Percentiles rank a stretch among this genome's conserved stretches.
These are phyloP conservation scores for Phallus indusiatus DNA, from an alignment of 768 basidiomycete genomes.

Conservation along the genomic window DNA sequence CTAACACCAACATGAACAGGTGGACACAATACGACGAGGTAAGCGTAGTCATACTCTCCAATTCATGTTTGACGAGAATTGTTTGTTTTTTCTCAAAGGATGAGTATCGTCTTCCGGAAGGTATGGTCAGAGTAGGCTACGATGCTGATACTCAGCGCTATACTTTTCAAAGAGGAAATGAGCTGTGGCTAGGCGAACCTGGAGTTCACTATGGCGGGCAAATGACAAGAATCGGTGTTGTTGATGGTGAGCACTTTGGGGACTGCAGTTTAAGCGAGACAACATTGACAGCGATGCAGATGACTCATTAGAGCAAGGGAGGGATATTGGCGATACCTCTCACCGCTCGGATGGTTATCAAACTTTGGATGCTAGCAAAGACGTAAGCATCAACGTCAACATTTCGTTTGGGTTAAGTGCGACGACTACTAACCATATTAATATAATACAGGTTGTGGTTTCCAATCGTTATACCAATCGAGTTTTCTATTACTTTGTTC, in stretches of 20 bases:
- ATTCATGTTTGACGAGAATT: background rate
- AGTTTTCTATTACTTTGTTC: constrained; percentile 10
- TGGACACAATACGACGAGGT: constrained; percentile 11
- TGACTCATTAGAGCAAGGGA: background rate
- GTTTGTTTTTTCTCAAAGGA: constrained; percentile 24
- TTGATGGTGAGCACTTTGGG: constrained; percentile 20
- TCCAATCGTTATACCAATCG: constrained; percentile 5
- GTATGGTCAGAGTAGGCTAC: constrained; percentile 60
- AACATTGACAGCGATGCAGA: background rate
- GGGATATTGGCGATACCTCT: background rate
- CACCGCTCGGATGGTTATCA: constrained; percentile 10
- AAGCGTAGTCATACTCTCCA: background rate
- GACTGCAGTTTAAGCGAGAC: background rate
- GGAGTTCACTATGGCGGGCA: constrained; percentile 57
- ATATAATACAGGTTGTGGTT: background rate
- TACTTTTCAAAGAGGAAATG: constrained; percentile 49
- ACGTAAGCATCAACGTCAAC: background rate
- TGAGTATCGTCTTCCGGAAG: constrained; percentile 42
- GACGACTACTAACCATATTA: background rate
- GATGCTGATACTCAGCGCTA: constrained; percentile 63
- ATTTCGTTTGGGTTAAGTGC: background rate
- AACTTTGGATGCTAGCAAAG: background rate
- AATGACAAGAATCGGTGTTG: constrained; percentile 21
- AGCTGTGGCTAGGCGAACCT: constrained; percentile 44
- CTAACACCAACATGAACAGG: constrained; percentile 1